phyloP scores from a whole-genome alignment of 1,139 yeast genomes.

The Suhomyces choctaworum region DNA sequence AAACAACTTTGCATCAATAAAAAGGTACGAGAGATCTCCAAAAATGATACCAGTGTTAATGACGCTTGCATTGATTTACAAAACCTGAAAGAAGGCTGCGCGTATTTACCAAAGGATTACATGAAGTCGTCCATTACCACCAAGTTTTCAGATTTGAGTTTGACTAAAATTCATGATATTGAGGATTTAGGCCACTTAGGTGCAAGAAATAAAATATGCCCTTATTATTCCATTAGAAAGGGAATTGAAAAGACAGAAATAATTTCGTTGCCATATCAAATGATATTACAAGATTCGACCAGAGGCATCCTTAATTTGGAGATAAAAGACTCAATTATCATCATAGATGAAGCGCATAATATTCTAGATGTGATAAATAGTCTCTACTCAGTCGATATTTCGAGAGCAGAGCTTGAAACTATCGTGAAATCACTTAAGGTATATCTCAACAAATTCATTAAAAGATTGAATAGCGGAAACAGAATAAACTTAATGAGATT shows the following conservation, averaged over 20 bases:
- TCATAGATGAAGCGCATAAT: slow-evolving; percentile 94
- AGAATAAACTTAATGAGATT: slow-evolving; percentile 68
- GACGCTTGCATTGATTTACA: slow-evolving; percentile 83
- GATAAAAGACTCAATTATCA: slow-evolving; percentile 63
- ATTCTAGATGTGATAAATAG: slow-evolving; percentile 74
- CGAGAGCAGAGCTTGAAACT: slow-evolving; percentile 47
- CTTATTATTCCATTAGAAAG: slow-evolving; percentile 73
- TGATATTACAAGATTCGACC: slow-evolving; percentile 64
- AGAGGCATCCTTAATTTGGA: slow-evolving; percentile 61
- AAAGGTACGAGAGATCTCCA: slow-evolving; percentile 40
- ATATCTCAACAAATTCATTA: slow-evolving; percentile 61
- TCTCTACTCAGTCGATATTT: slow-evolving; percentile 63
- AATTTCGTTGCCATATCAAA: slow-evolving; percentile 82
- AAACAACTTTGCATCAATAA: slow-evolving; percentile 82
- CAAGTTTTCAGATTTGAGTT: slow-evolving; percentile 59
- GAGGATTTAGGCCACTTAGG: slow-evolving; percentile 77
- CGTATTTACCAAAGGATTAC: slow-evolving; percentile 44
- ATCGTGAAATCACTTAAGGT: slow-evolving; percentile 49
- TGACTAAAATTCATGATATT: slow-evolving; percentile 72
- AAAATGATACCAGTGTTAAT: slow-evolving; percentile 60
- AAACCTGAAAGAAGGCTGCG: slow-evolving; percentile 49
- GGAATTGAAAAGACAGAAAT: slow-evolving; percentile 65
- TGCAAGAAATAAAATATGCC: slow-evolving; percentile 58
- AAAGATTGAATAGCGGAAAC: slow-evolving; percentile 71
- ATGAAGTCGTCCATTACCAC: slow-evolving; percentile 30